A percentile compares a stretch with the other conserved stretches of the same genome.
phyloP scores from a whole-genome alignment of 768 basidiomycete genomes.

The Boletus pseudo-olivaceus region DNA sequence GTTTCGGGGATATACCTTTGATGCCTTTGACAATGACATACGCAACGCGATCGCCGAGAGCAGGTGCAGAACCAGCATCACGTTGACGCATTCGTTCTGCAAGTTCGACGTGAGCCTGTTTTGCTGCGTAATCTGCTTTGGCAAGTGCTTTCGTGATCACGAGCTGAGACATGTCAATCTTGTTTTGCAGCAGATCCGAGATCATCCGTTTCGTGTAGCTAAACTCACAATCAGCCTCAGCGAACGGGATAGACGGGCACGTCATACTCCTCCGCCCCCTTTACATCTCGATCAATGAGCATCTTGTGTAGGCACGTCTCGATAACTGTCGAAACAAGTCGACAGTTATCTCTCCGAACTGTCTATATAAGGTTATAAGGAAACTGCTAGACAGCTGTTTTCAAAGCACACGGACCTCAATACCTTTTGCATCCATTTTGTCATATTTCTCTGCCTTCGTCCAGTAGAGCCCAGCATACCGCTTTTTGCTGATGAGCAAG shows the following conservation, averaged over 20 bases:
- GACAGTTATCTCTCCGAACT: slow-evolving; percentile 96
- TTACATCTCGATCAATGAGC: slow-evolving; percentile 92
- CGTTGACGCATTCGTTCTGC: slow-evolving; percentile 95
- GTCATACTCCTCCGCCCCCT: slow-evolving; percentile 85
- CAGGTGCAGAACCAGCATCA: slow-evolving; percentile 95
- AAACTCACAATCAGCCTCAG: slow-evolving; percentile 15
- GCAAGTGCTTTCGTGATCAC: slow-evolving; percentile 98
- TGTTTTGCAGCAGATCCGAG: slow-evolving; percentile 92
- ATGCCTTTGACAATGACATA: slow-evolving; percentile 98
- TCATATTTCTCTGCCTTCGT: slow-evolving; percentile 93
- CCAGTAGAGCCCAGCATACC: slow-evolving; percentile 98
- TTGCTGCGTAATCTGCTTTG: slow-evolving; percentile 89
- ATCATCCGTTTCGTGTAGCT: slow-evolving; percentile 95
- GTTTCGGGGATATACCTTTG: slow-evolving; percentile 57
- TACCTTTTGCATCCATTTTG: slow-evolving; percentile 99
- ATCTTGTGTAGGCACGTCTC: slow-evolving; percentile 98
- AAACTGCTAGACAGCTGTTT: background rate
- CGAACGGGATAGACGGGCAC: slow-evolving; percentile 2
- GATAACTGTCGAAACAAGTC: slow-evolving; percentile 96
- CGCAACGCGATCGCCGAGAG: slow-evolving; percentile 97
- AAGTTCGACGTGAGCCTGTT: slow-evolving; percentile 95
- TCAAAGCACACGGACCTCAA: slow-evolving; percentile 62
- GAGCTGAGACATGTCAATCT: slow-evolving; percentile 97
- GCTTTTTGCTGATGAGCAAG: slow-evolving; percentile 96
- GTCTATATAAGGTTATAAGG: slow-evolving; percentile 51